Evolutionary conservation across 1,284 basidiomycete species (phyloP).

Genomic region (Leucoagaricus sp.): DNA sequence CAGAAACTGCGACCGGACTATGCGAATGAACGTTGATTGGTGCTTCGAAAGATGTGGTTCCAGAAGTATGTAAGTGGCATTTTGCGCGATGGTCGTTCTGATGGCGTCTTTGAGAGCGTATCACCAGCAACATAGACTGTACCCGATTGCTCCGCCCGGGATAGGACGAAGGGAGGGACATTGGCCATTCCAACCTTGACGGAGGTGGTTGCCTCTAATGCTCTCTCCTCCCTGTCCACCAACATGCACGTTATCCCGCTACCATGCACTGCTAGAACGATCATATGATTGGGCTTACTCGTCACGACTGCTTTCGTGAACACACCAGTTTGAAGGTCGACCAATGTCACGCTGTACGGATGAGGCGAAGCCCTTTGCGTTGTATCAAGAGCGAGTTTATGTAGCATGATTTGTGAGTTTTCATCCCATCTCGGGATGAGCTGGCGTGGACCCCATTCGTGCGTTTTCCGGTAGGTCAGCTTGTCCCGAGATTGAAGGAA

Average conservation of each 20-base stretch:
- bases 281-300: constrained; percentile 19
- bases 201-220: background rate
- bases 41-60: too few species aligned
- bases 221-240: constrained; percentile 16
- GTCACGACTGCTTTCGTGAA: constrained; percentile 13
- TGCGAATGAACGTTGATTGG: too few species aligned
- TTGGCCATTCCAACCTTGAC: constrained; percentile 22
- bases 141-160: background rate
- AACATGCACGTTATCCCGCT: constrained; percentile 24
- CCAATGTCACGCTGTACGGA: constrained; percentile 12
- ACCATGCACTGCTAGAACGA: constrained; percentile 23
- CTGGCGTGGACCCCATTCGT: constrained; percentile 13
- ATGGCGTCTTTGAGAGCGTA: background rate
- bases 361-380: background rate
- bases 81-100: too few species aligned
- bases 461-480: background rate
- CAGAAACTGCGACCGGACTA: too few species aligned
- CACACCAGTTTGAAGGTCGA: constrained; percentile 19
- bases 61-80: too few species aligned
- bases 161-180: constrained; percentile 20
- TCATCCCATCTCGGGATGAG: constrained; percentile 18
- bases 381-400: background rate
- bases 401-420: background rate
- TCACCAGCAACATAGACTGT: constrained; percentile 7
- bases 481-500: constrained; percentile 1